These are phyloP conservation scores for Crithidia expoeki DNA, from an alignment of 208 protist species.

Conservation along the genomic window DNA sequence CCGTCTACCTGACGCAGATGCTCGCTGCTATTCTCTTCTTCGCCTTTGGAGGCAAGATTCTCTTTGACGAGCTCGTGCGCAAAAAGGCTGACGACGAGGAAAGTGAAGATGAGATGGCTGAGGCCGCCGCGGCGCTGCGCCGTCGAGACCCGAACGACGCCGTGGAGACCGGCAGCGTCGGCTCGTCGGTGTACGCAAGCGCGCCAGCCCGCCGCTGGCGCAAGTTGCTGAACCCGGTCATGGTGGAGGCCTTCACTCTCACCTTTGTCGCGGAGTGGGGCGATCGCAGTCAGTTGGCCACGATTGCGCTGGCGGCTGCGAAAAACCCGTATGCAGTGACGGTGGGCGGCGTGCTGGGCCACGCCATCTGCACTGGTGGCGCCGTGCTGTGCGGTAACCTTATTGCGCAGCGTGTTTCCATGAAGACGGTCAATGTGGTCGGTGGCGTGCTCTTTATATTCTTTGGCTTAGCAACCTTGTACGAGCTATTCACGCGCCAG, in stretches of 20 bases:
- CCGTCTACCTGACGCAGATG: conserved; percentile 86
- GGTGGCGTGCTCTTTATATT: conserved; percentile 85
- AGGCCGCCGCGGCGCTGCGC: conserved; percentile 80
- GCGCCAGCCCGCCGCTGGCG: conserved; percentile 54
- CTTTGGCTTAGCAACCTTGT: conserved; percentile 70
- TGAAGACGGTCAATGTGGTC: conserved; percentile 77
- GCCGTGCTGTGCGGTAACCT: conserved; percentile 93
- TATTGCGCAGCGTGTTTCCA: conserved; percentile 79
- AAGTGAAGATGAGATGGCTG: conserved; percentile 89
- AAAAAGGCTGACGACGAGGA: conserved; percentile 55
- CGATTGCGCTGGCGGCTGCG: conserved; percentile 91
- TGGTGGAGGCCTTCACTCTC: conserved; percentile 94
- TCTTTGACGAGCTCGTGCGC: conserved; percentile 82
- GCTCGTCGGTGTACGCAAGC: conserved; percentile 45
- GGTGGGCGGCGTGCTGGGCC: conserved; percentile 92
- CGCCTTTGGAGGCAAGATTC: conserved; percentile 88
- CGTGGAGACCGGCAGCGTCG: conserved; percentile 59
- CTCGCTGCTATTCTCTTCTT: conserved; percentile 90
- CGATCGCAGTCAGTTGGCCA: conserved; percentile 96
- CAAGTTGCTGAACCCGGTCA: conserved; percentile 63
- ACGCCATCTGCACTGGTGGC: conserved; percentile 93
- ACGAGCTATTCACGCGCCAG: conserved; percentile 50
- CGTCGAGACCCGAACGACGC: conserved; percentile 74
- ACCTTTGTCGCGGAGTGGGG: conserved; percentile 98
- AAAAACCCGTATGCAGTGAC: conserved; percentile 95